Base-by-base conservation (phyloP, 176 grass and related monocot species). In the Oryza nivara region DNA sequence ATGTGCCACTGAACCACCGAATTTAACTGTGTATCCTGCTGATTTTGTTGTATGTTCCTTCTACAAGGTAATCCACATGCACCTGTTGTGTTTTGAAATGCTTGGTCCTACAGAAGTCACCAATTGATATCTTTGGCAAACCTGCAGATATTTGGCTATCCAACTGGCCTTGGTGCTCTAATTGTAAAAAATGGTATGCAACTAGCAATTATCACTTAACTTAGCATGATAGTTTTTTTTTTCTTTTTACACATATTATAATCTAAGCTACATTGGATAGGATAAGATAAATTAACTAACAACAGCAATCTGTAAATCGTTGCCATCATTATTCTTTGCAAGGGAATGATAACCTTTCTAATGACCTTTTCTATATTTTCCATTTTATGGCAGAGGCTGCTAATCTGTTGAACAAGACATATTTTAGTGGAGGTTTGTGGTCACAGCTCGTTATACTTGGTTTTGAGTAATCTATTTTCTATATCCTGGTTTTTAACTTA, bases 21-120 rank as follows among this genome's bases (percentile, higher is more conserved):
- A 98, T 88, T 84, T 98, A 78, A 38, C 79, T 28, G 63, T 86
- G 30, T 89, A 87, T 81, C 85, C 87, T 86, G 92, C 95, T 88
- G 96, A 98, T 92, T 98, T 98, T 90, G 84, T 95, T 86, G 91
- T 90, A 63, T 95, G 92, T 72, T 98, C 96, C 66, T 98, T 98
- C 88, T 98, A 98, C 64, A 98, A 98, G 95, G 95, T 98, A 91
- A 73, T 52, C 70, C 71, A 41, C 78, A 36, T 49, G 47, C 68
- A 82, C 46, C 9, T 80, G 26, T 56, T 75, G 10, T 76, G 61
- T 14, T 86, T 82, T 46, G 22, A 30, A 83, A 70, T 68, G 7
- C 14, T 71, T 84, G 66, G 41, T 56, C 9, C 17, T 70, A 78
- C 38, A 46, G 22, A 78, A 84, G 80, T 83, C 74, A 89, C 81